Evolutionary conservation across 495 filamentous ascomycete species (phyloP).

Genomic region (Aspergillus funiculosus): DNA sequence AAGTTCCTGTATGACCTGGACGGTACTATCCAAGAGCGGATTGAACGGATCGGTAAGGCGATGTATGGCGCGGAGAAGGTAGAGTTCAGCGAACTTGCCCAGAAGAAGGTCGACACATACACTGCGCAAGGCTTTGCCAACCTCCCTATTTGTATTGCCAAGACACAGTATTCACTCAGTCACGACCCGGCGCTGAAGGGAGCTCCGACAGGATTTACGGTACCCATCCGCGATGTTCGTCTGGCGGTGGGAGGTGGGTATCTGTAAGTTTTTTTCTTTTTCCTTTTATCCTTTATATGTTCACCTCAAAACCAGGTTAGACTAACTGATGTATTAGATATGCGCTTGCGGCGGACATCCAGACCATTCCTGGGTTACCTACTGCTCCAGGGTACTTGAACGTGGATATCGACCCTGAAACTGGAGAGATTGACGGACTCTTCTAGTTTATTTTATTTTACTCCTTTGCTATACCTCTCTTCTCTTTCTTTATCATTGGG

Average conservation of each 20-base stretch:
- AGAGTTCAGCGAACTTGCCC: conserved; percentile 88
- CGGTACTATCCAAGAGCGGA: conserved; percentile 78
- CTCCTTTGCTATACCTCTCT: background rate
- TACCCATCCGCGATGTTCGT: conserved; percentile 89
- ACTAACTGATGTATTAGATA: conserved; percentile 49
- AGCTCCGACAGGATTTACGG: conserved; percentile 91
- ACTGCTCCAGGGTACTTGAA: conserved; percentile 96
- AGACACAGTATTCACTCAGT: conserved; percentile 95
- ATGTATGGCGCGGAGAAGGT: conserved; percentile 94
- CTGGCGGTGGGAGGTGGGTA: conserved; percentile 93
- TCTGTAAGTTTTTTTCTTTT: conserved; percentile 50
- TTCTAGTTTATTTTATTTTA: conserved; percentile 52
- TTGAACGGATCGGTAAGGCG: conserved; percentile 79
- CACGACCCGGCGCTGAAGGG: conserved; percentile 93
- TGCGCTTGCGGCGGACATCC: conserved; percentile 92
- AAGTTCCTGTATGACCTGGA: conserved; percentile 79
- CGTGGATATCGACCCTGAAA: conserved; percentile 88
- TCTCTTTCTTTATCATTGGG: conserved; percentile 1
- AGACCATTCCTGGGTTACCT: conserved; percentile 93
- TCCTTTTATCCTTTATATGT: conserved; percentile 6
- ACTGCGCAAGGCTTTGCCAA: conserved; percentile 86
- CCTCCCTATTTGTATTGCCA: conserved; percentile 92
- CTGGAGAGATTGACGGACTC: conserved; percentile 90
- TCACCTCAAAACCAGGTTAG: conserved; percentile 13
- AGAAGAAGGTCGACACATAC: conserved; percentile 94